A percentile compares a stretch with the other conserved stretches of the same genome.
phyloP scores from a whole-genome alignment of 1,284 basidiomycete species.

The Psilocybe mexicana region DNA sequence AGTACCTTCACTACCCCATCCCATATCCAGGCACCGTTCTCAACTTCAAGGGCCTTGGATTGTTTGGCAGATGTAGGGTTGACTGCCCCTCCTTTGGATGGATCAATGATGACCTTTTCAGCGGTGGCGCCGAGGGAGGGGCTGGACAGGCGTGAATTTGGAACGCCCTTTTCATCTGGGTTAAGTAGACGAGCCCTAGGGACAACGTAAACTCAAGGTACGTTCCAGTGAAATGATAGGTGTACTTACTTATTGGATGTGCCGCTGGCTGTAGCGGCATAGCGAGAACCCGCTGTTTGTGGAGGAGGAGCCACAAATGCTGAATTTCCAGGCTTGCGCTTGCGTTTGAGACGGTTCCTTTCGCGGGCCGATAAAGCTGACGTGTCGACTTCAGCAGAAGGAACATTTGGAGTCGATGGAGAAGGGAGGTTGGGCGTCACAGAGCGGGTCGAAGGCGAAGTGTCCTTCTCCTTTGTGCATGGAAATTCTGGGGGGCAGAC shows the following conservation, averaged over 20 bases:
- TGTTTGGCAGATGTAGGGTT: constrained; percentile 73
- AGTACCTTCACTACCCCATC: constrained; percentile 82
- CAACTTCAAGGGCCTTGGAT: constrained; percentile 72
- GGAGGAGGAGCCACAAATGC: constrained; percentile 78
- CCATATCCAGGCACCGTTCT: constrained; percentile 86
- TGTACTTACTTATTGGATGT: constrained; percentile 58
- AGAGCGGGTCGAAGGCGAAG: constrained; percentile 41
- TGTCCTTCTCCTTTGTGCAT: constrained; percentile 27
- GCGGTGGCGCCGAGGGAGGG: constrained; percentile 42
- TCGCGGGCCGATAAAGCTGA: constrained; percentile 78
- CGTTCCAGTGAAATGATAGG: neutral
- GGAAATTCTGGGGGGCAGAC: constrained; percentile 24
- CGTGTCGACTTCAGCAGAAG: constrained; percentile 42
- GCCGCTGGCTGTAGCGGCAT: constrained; percentile 53
- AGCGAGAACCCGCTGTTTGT: constrained; percentile 57
- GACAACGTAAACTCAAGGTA: neutral
- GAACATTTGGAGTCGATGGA: constrained; percentile 44
- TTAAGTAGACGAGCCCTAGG: constrained; percentile 68
- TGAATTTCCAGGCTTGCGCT: constrained; percentile 83
- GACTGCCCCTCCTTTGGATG: constrained; percentile 78
- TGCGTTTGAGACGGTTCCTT: constrained; percentile 87
- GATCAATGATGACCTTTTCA: constrained; percentile 75
- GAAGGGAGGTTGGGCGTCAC: constrained; percentile 57
- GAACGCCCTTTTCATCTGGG: constrained; percentile 48
- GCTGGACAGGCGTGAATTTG: constrained; percentile 57